Conservation (phyloP, 1,139 yeast species). For the Pichia sp. region DNA sequence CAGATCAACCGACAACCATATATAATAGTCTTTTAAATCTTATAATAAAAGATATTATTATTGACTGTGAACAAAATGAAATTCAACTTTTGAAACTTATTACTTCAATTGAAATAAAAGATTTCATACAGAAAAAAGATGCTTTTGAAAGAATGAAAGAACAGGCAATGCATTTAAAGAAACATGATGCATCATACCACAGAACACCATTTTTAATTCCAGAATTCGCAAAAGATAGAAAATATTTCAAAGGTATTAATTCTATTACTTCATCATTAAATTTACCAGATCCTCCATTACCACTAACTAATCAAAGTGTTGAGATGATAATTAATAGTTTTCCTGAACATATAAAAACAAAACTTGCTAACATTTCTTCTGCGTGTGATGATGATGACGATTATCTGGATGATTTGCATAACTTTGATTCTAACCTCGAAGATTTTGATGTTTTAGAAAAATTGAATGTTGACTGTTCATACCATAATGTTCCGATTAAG, state of each 20-base stretch:
- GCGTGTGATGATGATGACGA: slow-evolving; percentile 16
- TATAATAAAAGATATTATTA: slow-evolving; percentile 42
- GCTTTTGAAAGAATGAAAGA: slow-evolving; percentile 39
- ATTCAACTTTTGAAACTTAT: slow-evolving; percentile 29
- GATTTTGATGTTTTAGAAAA: slow-evolving; percentile 9
- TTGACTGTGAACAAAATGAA: slow-evolving; percentile 28
- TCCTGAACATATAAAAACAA: slow-evolving; percentile 22
- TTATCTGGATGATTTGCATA: slow-evolving; percentile 4
- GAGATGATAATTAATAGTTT: slow-evolving; percentile 36
- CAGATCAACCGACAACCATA: slow-evolving; percentile 65
- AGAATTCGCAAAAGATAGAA: slow-evolving; percentile 32
- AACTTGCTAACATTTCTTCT: slow-evolving; percentile 9
- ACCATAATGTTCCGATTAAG: slow-evolving; percentile 50
- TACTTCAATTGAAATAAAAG: slow-evolving; percentile 55
- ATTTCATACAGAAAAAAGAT: slow-evolving; percentile 52
- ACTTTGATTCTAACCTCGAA: slow-evolving; percentile 10
- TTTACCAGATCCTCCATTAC: slow-evolving; percentile 59
- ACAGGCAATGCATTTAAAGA: slow-evolving; percentile 61
- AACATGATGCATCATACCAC: slow-evolving; percentile 80
- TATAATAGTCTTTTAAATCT: slow-evolving; percentile 54
- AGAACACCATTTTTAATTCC: slow-evolving; percentile 67
- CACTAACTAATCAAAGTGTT: slow-evolving; percentile 42
- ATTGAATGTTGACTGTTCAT: slow-evolving; percentile 32
- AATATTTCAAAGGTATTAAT: slow-evolving; percentile 44
- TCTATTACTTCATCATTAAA: slow-evolving; percentile 58